Evolutionary conservation across 2,329 filamentous ascomycete genomes (phyloP).

Genomic region (Cordyceps javanica): DNA sequence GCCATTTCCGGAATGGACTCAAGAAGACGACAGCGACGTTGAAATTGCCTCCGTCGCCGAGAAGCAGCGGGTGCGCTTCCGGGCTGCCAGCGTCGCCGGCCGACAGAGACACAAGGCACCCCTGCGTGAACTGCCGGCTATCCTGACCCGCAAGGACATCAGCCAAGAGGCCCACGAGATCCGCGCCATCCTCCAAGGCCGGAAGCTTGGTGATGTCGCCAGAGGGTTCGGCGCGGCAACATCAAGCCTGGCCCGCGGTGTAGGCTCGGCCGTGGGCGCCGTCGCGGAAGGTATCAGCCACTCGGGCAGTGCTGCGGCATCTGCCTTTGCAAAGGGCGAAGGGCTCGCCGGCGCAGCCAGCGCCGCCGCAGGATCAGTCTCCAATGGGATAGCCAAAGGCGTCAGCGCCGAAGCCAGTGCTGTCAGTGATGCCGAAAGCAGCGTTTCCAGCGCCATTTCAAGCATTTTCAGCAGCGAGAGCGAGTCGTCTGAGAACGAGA

Average conservation of each 20-base stretch:
- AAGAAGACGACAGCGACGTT: constrained; percentile 8
- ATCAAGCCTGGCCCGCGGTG: neutral
- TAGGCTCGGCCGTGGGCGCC: neutral
- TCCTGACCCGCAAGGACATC: neutral
- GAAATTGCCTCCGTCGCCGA: constrained; percentile 7
- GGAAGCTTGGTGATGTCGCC: neutral
- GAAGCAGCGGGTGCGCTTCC: constrained; percentile 3
- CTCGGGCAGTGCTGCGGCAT: neutral
- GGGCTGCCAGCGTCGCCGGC: constrained; percentile 4
- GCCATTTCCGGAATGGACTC: constrained; percentile 7
- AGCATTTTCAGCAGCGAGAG: neutral
- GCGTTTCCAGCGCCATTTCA: neutral
- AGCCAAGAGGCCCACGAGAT: constrained; percentile 6
- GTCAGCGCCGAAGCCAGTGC: neutral
- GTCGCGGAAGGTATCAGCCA: neutral
- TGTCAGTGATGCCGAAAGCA: neutral
- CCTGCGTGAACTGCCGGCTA: neutral
- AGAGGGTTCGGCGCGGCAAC: neutral
- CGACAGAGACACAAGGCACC: neutral
- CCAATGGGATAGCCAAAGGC: neutral
- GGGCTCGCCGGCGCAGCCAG: neutral
- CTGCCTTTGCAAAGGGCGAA: neutral
- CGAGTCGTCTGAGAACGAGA: neutral
- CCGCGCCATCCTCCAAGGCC: neutral
- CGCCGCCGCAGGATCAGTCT: neutral